Conservation (phyloP, 805 yeast genomes). For the Candida ovalis region DNA sequence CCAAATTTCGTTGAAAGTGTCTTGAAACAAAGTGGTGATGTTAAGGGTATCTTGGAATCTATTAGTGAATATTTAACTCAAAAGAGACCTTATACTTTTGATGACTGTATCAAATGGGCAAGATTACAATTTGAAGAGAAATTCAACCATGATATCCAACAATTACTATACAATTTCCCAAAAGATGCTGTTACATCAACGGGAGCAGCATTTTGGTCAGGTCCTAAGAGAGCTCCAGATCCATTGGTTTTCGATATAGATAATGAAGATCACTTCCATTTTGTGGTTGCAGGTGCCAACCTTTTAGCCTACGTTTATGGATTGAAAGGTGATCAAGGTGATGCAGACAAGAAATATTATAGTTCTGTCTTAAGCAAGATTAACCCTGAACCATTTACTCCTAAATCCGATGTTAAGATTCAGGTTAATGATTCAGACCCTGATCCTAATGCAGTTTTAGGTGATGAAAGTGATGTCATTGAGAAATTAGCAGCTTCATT, state of each 20-base stretch:
- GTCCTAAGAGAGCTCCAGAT: conserved; percentile 93
- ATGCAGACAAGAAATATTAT: conserved; percentile 46
- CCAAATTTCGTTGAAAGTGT: conserved; percentile 91
- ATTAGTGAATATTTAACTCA: conserved; percentile 64
- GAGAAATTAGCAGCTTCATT: conserved; percentile 67
- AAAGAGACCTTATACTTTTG: conserved; percentile 83
- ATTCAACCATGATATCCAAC: conserved; percentile 81
- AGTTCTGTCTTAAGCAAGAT: conserved; percentile 47
- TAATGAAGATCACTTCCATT: conserved; percentile 75
- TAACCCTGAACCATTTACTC: conserved; percentile 62
- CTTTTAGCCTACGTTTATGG: conserved; percentile 90
- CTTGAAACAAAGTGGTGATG: conserved; percentile 88
- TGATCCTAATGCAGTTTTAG: conserved; percentile 63
- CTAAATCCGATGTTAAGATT: conserved; percentile 71
- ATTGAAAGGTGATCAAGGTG: conserved; percentile 66
- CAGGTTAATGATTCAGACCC: conserved; percentile 86
- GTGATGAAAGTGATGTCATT: conserved; percentile 59
- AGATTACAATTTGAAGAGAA: conserved; percentile 82
- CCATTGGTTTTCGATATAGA: conserved; percentile 76
- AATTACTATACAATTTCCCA: conserved; percentile 91
- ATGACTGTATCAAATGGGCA: conserved; percentile 95
- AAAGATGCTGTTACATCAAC: conserved; percentile 83
- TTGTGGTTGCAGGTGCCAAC: conserved; percentile 85
- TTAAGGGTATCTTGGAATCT: conserved; percentile 80
- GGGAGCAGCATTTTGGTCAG: conserved; percentile 97